These are phyloP conservation scores for Penicillium diatomitis DNA, from an alignment of 495 filamentous ascomycete species.

Conservation along the genomic window DNA sequence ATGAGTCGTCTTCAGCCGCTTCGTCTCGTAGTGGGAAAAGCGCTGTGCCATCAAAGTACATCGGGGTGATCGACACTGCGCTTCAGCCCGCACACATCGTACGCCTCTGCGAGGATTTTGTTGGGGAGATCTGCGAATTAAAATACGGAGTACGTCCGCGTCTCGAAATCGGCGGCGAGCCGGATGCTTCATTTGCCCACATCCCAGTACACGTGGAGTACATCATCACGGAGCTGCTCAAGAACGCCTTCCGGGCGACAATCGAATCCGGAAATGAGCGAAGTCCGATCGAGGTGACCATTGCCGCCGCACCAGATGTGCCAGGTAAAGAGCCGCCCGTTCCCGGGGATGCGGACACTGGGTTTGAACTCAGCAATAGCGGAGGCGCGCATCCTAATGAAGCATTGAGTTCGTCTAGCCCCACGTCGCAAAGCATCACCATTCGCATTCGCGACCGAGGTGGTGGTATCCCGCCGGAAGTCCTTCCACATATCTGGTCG, in stretches of 20 bases:
- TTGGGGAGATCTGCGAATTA: constrained; percentile 91
- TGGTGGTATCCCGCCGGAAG: constrained; percentile 77
- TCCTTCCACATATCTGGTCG: constrained; percentile 82
- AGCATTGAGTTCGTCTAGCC: constrained; percentile 30
- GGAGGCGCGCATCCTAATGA: constrained; percentile 28
- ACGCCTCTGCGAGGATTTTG: constrained; percentile 74
- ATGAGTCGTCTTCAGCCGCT: constrained; percentile 13
- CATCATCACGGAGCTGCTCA: constrained; percentile 89
- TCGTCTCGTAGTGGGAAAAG: constrained; percentile 19
- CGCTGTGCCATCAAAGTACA: constrained; percentile 59
- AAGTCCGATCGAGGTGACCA: constrained; percentile 83
- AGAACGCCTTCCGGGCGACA: constrained; percentile 91
- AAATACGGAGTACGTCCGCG: constrained; percentile 85
- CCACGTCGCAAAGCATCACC: constrained; percentile 73
- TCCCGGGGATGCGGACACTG: constrained; percentile 21
- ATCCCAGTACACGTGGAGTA: constrained; percentile 95
- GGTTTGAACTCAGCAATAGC: constrained; percentile 23
- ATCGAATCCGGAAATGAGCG: constrained; percentile 70
- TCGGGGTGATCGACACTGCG: constrained; percentile 94
- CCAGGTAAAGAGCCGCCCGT: constrained; percentile 15
- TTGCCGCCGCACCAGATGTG: constrained; percentile 71
- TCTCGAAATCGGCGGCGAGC: constrained; percentile 72
- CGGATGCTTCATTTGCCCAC: constrained; percentile 75
- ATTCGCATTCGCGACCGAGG: constrained; percentile 94
- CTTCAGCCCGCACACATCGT: constrained; percentile 74